Base-by-base conservation (phyloP, 495 filamentous ascomycete genomes). In the Aspergillus wentii region DNA sequence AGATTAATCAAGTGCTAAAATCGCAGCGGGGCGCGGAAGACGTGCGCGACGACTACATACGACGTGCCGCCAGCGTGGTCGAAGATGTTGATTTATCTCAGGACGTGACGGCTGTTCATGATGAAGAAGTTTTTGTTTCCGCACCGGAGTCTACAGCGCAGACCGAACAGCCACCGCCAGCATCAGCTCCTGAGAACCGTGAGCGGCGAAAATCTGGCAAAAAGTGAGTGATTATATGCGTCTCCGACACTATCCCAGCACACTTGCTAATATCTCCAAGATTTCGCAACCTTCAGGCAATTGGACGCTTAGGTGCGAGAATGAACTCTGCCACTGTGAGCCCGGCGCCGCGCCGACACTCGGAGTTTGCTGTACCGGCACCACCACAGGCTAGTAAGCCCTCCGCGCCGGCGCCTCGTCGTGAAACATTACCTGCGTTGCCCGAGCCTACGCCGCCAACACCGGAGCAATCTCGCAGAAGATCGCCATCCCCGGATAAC, bases 1-100 rank as follows among this genome's bases (percentile, higher is more conserved):
- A 71, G 25, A 57, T 71, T 26, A 31, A 46, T 22, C 29, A 36
- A 3, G 45, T 48, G 10, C 14, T 60, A 4, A 32, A 43, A 19
- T 8, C 20, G 7, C 57, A 55, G 18, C 46, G 46, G 16, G 44
- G 35, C 19, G 32, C 49, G 8, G 45, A 56, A 20, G 47, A 55
- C 18, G 37, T 66, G 1, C 44, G 34, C 11, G 45, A 55, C 3
- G 41, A 31, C 6, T 46, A 33, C 7, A n/a, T n/a, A n/a, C n/a
- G n/a, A n/a, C n/a, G n/a, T n/a, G n/a, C n/a, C n/a, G n/a, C n/a
- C n/a, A n/a, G n/a, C n/a, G n/a, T n/a, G n/a, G n/a, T n/a, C n/a
- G n/a, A n/a, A n/a, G n/a, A n/a, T n/a, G n/a, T n/a, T n/a, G n/a
- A n/a, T n/a, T n/a, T n/a, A n/a, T n/a, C n/a, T n/a, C n/a, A n/a